A percentile compares a stretch with the other conserved stretches of the same genome.
These are phyloP conservation scores for Lanmaoa rubissima DNA, from an alignment of 768 basidiomycete species.

Conservation along the genomic window DNA sequence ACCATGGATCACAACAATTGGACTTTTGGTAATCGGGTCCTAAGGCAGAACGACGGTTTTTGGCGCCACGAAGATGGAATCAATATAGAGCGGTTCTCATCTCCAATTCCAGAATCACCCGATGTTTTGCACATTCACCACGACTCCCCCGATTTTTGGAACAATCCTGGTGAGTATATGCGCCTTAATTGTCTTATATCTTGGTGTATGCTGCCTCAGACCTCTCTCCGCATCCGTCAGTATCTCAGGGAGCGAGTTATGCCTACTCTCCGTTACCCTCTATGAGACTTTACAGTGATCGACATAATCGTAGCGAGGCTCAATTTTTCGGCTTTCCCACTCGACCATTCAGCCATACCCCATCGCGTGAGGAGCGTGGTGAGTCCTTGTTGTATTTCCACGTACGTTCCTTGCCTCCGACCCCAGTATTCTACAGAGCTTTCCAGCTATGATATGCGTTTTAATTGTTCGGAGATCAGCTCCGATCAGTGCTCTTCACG, in stretches of 20 bases:
- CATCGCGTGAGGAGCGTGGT: not conserved
- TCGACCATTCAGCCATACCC: not conserved
- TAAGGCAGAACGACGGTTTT: not conserved
- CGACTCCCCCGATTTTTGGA: conserved; percentile 7
- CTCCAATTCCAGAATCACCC: conserved; percentile 8
- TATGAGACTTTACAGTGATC: not conserved
- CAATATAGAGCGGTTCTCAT: not conserved
- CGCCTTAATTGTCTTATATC: not conserved
- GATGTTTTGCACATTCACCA: conserved; percentile 4
- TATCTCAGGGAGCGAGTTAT: conserved; percentile 16
- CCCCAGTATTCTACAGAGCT: conserved; percentile 6
- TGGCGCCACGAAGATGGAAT: not conserved
- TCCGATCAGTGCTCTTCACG: not conserved
- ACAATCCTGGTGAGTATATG: conserved; percentile 29
- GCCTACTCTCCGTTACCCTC: conserved; percentile 2
- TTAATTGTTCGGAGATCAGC: not conserved
- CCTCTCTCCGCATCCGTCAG: conserved; percentile 37
- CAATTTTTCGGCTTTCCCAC: not conserved
- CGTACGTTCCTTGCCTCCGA: not conserved
- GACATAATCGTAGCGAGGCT: not conserved
- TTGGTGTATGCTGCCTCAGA: conserved; percentile 30
- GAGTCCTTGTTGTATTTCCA: not conserved
- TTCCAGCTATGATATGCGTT: not conserved
- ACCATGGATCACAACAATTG: conserved; percentile 17
- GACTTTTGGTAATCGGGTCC: not conserved